Conservation (phyloP, 306 rosid species). For the Quercus robur region DNA sequence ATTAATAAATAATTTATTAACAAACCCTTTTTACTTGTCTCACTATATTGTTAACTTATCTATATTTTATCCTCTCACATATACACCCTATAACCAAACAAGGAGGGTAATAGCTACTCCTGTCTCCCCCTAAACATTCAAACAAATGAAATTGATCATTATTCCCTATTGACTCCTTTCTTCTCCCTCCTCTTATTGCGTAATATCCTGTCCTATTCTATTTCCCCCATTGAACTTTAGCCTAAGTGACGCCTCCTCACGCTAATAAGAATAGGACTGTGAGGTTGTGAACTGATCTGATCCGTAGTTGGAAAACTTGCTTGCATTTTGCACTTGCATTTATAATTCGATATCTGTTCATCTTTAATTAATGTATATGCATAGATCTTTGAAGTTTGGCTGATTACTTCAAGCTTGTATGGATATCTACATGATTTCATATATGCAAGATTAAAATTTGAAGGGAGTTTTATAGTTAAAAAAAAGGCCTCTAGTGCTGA, state of each 20-base stretch:
- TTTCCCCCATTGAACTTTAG: not conserved
- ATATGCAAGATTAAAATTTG: not conserved
- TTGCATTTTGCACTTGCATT: not conserved
- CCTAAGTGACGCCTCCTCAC: not conserved
- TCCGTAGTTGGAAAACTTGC: not conserved
- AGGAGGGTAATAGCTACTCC: no score
- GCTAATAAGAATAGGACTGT: not conserved
- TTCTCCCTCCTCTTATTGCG: no score
- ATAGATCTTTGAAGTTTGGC: not conserved
- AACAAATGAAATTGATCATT: no score
- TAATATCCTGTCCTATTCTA: not conserved
- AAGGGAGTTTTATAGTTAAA: not conserved
- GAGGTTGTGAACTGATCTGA: not conserved
- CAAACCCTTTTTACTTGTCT: no score
- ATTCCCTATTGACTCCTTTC: no score
- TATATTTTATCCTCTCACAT: no score
- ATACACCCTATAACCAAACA: no score
- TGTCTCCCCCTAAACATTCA: no score
- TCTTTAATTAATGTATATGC: not conserved
- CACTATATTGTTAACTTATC: no score
- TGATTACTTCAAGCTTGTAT: not conserved
- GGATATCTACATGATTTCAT: not conserved
- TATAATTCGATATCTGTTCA: not conserved
- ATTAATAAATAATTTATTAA: no score
- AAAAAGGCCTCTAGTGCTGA: not conserved